A percentile compares a stretch with the other conserved stretches of the same genome.
Conservation (phyloP, 805 yeast genomes). For the Barnettozyma pratensis region DNA sequence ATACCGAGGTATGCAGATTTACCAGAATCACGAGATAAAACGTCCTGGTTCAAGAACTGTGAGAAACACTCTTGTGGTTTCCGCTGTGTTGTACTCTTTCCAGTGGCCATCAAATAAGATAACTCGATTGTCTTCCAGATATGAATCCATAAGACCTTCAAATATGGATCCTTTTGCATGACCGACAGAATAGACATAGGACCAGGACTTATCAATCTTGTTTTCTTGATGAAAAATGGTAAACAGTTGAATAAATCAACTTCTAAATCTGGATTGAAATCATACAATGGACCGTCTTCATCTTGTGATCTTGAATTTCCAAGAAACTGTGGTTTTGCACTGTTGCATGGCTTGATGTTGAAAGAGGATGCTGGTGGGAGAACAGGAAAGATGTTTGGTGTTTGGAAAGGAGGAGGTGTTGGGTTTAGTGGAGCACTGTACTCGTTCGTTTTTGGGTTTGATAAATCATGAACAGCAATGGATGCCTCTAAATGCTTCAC, state of each 20-base stretch:
- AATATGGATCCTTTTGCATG: slow-evolving; percentile 41
- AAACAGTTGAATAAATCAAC: slow-evolving; percentile 40
- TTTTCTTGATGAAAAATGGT: slow-evolving; percentile 37
- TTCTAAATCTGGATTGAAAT: slow-evolving; percentile 28
- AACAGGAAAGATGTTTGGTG: background rate
- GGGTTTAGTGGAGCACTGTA: background rate
- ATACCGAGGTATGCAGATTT: slow-evolving; percentile 7
- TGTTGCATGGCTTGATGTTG: background rate
- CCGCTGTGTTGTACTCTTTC: background rate
- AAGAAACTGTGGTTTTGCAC: background rate
- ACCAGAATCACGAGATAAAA: background rate
- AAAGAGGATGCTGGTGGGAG: slow-evolving; percentile 6
- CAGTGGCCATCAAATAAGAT: background rate
- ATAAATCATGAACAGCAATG: slow-evolving; percentile 31
- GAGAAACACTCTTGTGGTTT: background rate
- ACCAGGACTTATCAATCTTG: slow-evolving; percentile 43
- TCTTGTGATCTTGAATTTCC: background rate
- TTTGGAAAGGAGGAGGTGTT: background rate
- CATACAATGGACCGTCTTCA: slow-evolving; percentile 5
- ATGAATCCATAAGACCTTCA: slow-evolving; percentile 31
- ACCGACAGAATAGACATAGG: slow-evolving; percentile 47
- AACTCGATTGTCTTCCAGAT: slow-evolving; percentile 17
- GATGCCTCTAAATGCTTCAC: slow-evolving; percentile 43
- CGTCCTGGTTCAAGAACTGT: background rate
- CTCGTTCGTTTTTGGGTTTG: slow-evolving; percentile 9